These are phyloP conservation scores for Saturnispora besseyi DNA, from an alignment of 805 yeast species.

Conservation along the genomic window DNA sequence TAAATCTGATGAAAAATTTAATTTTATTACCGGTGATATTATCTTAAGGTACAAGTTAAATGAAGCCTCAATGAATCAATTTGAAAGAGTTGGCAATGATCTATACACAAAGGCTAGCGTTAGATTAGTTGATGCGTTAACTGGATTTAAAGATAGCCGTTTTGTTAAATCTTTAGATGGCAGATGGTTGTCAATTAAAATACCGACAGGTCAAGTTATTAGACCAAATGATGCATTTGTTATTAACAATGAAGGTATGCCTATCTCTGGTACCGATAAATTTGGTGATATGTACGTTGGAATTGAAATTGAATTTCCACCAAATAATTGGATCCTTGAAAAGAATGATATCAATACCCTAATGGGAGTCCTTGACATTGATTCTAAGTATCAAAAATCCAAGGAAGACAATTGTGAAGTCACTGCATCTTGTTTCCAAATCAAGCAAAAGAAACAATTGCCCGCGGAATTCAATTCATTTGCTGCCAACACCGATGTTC, in stretches of 20 bases:
- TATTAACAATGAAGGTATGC: slow-evolving; percentile 78
- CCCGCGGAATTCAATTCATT: slow-evolving; percentile 25
- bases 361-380: slow-evolving; percentile 35
- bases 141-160: slow-evolving; percentile 61
- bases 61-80: slow-evolving; percentile 29
- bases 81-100: slow-evolving; percentile 47
- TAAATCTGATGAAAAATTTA: slow-evolving; percentile 73
- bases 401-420: slow-evolving; percentile 15
- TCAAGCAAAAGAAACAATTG: slow-evolving; percentile 17
- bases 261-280: slow-evolving; percentile 32
- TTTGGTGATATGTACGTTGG: slow-evolving; percentile 64
- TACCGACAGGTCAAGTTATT: slow-evolving; percentile 72
- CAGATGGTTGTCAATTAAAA: slow-evolving; percentile 52
- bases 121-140: slow-evolving; percentile 71
- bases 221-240: slow-evolving; percentile 65
- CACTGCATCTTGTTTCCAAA: slow-evolving; percentile 19
- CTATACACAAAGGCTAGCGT: slow-evolving; percentile 51
- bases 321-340: slow-evolving; percentile 77
- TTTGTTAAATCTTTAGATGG: slow-evolving; percentile 73
- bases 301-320: slow-evolving; percentile 72
- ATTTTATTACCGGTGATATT: slow-evolving; percentile 70
- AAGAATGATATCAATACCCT: slow-evolving; percentile 51
- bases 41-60: slow-evolving; percentile 49
- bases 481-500: slow-evolving; percentile 19
- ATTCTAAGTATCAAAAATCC: slow-evolving; percentile 18